A percentile compares a stretch with the other conserved stretches of the same genome.
These are phyloP conservation scores for Gymnopilus dilepis DNA, from an alignment of 768 basidiomycete species.

Conservation along the genomic window DNA sequence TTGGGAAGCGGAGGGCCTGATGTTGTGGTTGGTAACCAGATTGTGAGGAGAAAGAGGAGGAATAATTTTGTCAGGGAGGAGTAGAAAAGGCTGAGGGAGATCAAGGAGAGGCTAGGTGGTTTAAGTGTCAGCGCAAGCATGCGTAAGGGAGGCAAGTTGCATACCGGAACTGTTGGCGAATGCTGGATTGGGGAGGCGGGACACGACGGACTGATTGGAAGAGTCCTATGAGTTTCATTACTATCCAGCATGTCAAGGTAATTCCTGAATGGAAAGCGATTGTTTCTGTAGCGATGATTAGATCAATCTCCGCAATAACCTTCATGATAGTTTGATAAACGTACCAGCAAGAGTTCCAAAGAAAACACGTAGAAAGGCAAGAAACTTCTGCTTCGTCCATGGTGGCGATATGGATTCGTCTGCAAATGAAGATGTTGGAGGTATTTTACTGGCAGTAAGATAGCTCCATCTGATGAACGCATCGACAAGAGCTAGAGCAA, in stretches of 20 bases:
- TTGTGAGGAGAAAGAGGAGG: constrained; percentile 78
- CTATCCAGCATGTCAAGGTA: constrained; percentile 56
- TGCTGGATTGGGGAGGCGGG: constrained; percentile 45
- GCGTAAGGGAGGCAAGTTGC: constrained; percentile 13
- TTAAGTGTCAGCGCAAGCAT: background rate
- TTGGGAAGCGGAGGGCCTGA: constrained; percentile 19
- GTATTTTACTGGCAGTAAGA: constrained; percentile 47
- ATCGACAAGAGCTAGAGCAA: constrained; percentile 65
- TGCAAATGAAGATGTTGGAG: background rate
- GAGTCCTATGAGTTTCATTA: constrained; percentile 49
- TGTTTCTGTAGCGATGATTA: constrained; percentile 56
- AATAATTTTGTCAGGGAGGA: constrained; percentile 86
- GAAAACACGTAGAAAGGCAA: constrained; percentile 61
- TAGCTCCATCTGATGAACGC: constrained; percentile 85
- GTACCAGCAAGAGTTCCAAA: constrained; percentile 69
- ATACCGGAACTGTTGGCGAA: constrained; percentile 68
- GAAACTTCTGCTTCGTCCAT: constrained; percentile 58
- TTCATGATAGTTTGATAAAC: constrained; percentile 13
- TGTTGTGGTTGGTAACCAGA: constrained; percentile 67
- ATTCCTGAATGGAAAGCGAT: constrained; percentile 76
- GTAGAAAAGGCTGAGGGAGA: constrained; percentile 82
- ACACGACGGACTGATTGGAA: constrained; percentile 28
- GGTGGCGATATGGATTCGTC: constrained; percentile 32
- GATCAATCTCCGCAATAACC: background rate
- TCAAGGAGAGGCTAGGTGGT: constrained; percentile 61